Percentiles rank a stretch among this genome's conserved stretches.
phyloP scores from a whole-genome alignment of 768 basidiomycete genomes.

The Kwoniella mangroviensis region DNA sequence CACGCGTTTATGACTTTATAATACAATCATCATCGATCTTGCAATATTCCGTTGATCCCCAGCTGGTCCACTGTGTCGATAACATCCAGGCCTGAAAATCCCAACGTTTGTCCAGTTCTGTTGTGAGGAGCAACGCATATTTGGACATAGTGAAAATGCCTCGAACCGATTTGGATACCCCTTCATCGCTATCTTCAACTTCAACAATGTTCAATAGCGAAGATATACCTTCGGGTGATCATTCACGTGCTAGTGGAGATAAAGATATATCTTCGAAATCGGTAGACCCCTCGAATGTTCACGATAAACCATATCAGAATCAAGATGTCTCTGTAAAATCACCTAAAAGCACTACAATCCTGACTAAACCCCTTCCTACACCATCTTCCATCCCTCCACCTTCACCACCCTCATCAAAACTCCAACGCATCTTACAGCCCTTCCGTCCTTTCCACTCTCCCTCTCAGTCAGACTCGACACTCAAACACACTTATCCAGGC shows the following conservation, averaged over 20 bases:
- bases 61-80: no score
- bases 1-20: no score
- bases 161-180: not conserved
- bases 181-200: conserved; percentile 2
- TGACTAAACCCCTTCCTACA: not conserved
- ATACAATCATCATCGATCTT: no score
- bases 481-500: conserved; percentile 22
- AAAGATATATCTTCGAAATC: not conserved
- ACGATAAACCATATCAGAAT: not conserved
- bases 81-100: no score
- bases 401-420: not conserved
- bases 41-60: no score
- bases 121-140: no score
- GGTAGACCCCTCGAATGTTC: no score
- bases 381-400: not conserved
- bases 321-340: no score
- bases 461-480: no score
- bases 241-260: not conserved
- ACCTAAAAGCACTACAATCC: not conserved
- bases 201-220: not conserved
- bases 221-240: not conserved
- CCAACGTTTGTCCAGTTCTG: no score
- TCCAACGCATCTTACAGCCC: not conserved
- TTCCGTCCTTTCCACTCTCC: not conserved
- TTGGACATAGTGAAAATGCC: not conserved